These are phyloP conservation scores for Chaetomium sp. DNA, from an alignment of 2,329 filamentous ascomycete genomes.

Conservation along the genomic window DNA sequence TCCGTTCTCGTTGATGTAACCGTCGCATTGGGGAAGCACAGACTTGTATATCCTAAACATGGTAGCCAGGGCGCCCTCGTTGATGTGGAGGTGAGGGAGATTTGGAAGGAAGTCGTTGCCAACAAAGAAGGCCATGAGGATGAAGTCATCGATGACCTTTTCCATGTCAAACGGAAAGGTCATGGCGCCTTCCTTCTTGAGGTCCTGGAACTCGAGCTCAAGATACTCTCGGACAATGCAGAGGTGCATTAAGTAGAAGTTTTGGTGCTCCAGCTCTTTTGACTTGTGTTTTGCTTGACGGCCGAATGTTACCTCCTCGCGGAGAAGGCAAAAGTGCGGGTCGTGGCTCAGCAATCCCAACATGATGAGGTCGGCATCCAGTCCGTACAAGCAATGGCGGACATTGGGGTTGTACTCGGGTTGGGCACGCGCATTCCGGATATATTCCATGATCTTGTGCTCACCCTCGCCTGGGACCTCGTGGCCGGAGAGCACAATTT, in stretches of 20 bases:
- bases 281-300: conserved; percentile 84
- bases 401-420: conserved; percentile 90
- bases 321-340: conserved; percentile 93
- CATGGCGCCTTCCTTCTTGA: conserved; percentile 70
- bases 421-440: conserved; percentile 94
- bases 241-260: conserved; percentile 95
- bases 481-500: conserved; percentile 94
- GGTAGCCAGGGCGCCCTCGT: conserved; percentile 91
- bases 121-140: conserved; percentile 98
- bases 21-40: conserved; percentile 80
- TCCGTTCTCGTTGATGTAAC: conserved; percentile 95
- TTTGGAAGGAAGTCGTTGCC: conserved; percentile 99
- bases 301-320: conserved; percentile 97
- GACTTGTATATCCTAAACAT: conserved; percentile 98
- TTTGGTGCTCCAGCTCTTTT: conserved; percentile 97
- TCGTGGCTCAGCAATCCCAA: conserved; percentile 95
- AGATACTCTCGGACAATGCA: conserved; percentile 97
- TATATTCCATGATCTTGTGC: conserved; percentile 99
- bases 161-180: conserved; percentile 89
- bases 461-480: conserved; percentile 98
- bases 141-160: conserved; percentile 97
- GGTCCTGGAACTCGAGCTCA: conserved; percentile 93
- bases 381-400: conserved; percentile 93
- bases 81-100: conserved; percentile 93
- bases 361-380: conserved; percentile 99